Base-by-base conservation (phyloP, 2,329 filamentous ascomycete genomes). In the Trichoderma pleuroti region DNA sequence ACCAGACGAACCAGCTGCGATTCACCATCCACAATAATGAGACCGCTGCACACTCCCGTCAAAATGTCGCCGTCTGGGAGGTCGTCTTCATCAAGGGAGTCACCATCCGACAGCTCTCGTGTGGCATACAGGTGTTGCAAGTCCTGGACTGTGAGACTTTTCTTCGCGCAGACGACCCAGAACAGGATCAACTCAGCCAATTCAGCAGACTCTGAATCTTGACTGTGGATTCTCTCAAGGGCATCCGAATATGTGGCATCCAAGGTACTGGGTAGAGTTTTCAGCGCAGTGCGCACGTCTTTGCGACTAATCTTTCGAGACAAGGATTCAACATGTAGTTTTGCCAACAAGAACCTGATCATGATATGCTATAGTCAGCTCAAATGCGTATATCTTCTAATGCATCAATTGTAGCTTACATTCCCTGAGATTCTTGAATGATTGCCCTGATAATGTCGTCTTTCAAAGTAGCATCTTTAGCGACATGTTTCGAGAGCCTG, bases 101-200 rank as follows among this genome's bases (percentile, higher is more conserved):
- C 42, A 5, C 28, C 61, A 24, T 64, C 61, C 3, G 61, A 16
- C 11, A 64, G n/a, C 18, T 66, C 57, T 28, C 49, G 42, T 0
- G 24, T 42, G 12, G 70, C 61, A 24, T 70, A 32, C 11, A 72
- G 28, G 3, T 72, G 54, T 8, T 72, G 70, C 14, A 66, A 11
- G 26, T 72, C 60, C 16, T 56, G 28, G 21, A 70, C 30, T 39
- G 28, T 59, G 16, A 72, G 56, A 18, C 52, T 46, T 6, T 34
- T 60, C n/a, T 52, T 71, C 9, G 42, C 60, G n/a, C 18, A 49
- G 9, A 70, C 6, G 16, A 72, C 42, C 54, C 70, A 70, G 24
- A 70, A 72, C 9, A 66, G 7, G 8, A 70, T 59, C 36, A 24
- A 14, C 24, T 72, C 70, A 1, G 70, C 70, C 26, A 72, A 32